Conservation (phyloP, 176 grass and related monocot genomes). For the Poa pratensis region DNA sequence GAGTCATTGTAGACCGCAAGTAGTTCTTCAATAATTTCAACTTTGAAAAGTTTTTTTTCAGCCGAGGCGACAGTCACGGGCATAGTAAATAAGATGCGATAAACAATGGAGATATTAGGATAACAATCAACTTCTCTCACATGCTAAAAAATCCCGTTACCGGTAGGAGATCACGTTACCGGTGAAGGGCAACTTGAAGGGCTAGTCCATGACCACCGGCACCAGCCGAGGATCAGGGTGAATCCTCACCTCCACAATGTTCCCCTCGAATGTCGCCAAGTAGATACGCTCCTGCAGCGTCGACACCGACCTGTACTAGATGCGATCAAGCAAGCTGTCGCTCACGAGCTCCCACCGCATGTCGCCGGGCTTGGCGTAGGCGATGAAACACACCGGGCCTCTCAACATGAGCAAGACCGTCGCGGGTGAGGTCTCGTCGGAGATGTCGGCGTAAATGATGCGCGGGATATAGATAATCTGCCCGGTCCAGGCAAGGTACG, state of each 20-base stretch:
- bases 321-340: too few relatives aligned
- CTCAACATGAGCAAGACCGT: neutral
- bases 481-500: neutral
- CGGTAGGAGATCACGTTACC: neutral
- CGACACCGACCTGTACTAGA: neutral
- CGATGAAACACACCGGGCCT: neutral
- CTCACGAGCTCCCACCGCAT: neutral
- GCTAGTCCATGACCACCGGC: neutral
- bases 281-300: neutral
- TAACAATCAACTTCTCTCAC: too few relatives aligned
- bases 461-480: neutral
- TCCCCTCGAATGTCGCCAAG: neutral
- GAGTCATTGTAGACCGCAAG: too few relatives aligned
- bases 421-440: neutral
- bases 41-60: too few relatives aligned
- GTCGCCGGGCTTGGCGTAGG: neutral
- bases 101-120: too few relatives aligned
- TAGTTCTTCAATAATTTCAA: too few relatives aligned
- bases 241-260: neutral
- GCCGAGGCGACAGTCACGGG: too few relatives aligned
- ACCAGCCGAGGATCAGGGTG: neutral
- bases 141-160: too few relatives aligned
- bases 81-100: too few relatives aligned
- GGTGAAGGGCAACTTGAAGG: constrained; percentile 3
- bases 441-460: neutral